Conservation (phyloP, 805 yeast genomes). For the Yueomyces sinensis region DNA sequence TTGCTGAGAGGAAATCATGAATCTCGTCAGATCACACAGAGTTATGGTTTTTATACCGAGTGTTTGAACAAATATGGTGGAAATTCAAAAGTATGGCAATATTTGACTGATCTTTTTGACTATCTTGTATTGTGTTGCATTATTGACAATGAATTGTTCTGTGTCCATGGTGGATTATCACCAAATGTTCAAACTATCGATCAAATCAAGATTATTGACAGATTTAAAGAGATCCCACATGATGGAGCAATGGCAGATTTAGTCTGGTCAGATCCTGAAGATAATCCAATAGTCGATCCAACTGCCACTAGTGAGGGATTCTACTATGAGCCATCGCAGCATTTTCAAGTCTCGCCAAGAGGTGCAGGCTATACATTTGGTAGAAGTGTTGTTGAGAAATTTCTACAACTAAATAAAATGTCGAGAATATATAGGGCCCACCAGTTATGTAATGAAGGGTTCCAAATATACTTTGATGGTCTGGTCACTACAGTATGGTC, state of each 20-base stretch:
- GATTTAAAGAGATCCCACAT: slow-evolving; percentile 93
- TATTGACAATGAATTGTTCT: slow-evolving; percentile 79
- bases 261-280: slow-evolving; percentile 98
- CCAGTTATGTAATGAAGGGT: slow-evolving; percentile 94
- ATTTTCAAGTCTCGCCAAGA: slow-evolving; percentile 80
- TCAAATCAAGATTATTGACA: slow-evolving; percentile 78
- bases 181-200: slow-evolving; percentile 92
- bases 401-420: slow-evolving; percentile 64
- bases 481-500: slow-evolving; percentile 94
- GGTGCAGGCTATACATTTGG: slow-evolving; percentile 99
- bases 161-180: slow-evolving; percentile 94
- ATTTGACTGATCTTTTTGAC: slow-evolving; percentile 88
- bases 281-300: slow-evolving; percentile 31
- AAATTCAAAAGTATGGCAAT: slow-evolving; percentile 66
- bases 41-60: slow-evolving; percentile 94
- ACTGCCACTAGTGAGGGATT: slow-evolving; percentile 21
- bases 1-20: slow-evolving; percentile 93
- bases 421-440: slow-evolving; percentile 85
- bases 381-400: slow-evolving; percentile 75
- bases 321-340: slow-evolving; percentile 24
- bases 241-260: slow-evolving; percentile 99
- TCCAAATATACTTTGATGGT: slow-evolving; percentile 81
- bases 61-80: slow-evolving; percentile 79
- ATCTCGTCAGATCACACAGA: slow-evolving; percentile 90
- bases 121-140: slow-evolving; percentile 80